phyloP scores from a whole-genome alignment of 805 yeast genomes.

The Blastobotrys terrestris region DNA sequence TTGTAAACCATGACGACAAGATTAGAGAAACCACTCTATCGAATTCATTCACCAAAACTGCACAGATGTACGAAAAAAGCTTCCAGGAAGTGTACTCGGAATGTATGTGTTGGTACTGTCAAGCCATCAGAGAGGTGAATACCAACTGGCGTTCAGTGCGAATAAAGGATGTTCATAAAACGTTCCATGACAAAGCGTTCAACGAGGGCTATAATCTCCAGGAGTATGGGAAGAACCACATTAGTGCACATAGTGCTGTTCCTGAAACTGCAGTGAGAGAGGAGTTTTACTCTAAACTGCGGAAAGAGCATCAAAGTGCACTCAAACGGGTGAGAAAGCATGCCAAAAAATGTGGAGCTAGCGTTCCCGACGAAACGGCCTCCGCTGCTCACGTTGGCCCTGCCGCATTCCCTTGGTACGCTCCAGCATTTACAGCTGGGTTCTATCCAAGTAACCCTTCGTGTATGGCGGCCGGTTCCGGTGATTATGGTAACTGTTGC shows the following conservation, averaged over 20 bases:
- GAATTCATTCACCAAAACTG: conserved; percentile 8
- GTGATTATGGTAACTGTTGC: not conserved
- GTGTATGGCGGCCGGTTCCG: not conserved
- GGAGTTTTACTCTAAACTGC: not conserved
- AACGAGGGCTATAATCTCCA: not conserved
- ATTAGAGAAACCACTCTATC: conserved; percentile 11
- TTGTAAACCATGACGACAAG: conserved; percentile 17
- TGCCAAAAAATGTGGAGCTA: not conserved
- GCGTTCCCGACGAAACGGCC: too few relatives aligned
- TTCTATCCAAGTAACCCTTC: not conserved
- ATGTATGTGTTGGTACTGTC: conserved; percentile 17
- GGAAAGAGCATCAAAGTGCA: not conserved
- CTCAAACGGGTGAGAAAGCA: not conserved
- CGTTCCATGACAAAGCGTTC: not conserved
- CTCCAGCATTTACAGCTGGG: not conserved
- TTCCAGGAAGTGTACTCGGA: conserved; percentile 14
- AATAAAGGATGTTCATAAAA: not conserved
- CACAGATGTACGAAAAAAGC: conserved; percentile 6
- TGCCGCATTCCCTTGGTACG: not conserved
- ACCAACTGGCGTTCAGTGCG: not conserved
- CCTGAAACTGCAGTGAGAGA: not conserved
- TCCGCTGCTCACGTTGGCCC: not conserved
- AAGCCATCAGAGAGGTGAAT: conserved; percentile 10
- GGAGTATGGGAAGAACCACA: conserved; percentile 8
- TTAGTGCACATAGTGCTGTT: conserved; percentile 14